These are phyloP conservation scores for Daldinia vernicosa DNA, from an alignment of 495 filamentous ascomycete species.

Conservation along the genomic window DNA sequence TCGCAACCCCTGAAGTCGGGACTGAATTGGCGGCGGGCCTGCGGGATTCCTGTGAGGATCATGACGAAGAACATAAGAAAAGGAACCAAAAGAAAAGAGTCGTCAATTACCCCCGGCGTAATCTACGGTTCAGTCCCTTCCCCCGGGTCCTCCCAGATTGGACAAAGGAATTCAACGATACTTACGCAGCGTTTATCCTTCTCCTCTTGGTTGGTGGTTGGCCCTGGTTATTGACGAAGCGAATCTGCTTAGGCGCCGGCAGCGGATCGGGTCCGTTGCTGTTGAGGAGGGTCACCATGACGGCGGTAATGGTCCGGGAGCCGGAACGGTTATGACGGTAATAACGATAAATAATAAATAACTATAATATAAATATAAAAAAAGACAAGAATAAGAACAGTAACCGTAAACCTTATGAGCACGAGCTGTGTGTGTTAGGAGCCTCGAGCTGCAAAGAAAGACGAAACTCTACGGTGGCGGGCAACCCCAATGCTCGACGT, in stretches of 20 bases:
- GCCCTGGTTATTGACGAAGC: conserved; percentile 84
- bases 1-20: conserved; percentile 44
- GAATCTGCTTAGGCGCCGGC: conserved; percentile 66
- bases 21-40: conserved; percentile 35
- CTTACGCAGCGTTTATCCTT: conserved; percentile 83
- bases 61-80: conserved; percentile 24
- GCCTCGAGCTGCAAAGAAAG: conserved; percentile 16
- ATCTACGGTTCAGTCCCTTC: conserved; percentile 23
- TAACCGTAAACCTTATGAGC: conserved; percentile 4
- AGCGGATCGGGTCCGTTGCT: conserved; percentile 47
- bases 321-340: background rate
- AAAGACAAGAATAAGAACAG: background rate
- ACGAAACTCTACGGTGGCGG: conserved; percentile 15
- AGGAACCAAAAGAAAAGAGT: conserved; percentile 32
- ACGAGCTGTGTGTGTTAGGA: background rate
- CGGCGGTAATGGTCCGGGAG: background rate
- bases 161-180: conserved; percentile 44
- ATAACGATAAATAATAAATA: conserved; percentile 4
- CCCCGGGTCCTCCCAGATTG: conserved; percentile 27
- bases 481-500: conserved; percentile 14
- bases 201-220: conserved; percentile 82
- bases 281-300: conserved; percentile 56
- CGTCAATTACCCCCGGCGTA: conserved; percentile 31
- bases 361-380: background rate
- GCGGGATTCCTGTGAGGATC: conserved; percentile 38